These are phyloP conservation scores for Torulaspora delbrueckii DNA, from an alignment of 805 yeast species.

Conservation along the genomic window DNA sequence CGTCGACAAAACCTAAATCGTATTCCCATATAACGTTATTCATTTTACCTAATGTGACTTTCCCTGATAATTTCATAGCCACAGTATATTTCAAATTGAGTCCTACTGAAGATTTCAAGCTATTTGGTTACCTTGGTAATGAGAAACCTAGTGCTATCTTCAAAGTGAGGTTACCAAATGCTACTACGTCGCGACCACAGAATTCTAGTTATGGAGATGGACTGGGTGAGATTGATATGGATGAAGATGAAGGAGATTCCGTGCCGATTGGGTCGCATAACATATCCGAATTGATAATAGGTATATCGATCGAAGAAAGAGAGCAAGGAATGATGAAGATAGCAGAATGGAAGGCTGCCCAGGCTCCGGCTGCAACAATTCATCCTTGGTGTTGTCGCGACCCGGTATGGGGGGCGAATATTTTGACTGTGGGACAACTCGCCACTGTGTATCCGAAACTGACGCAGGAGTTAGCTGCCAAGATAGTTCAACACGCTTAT, in stretches of 20 bases:
- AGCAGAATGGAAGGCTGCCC: constrained; percentile 38
- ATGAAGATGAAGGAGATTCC: constrained; percentile 41
- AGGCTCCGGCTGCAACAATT: constrained; percentile 14
- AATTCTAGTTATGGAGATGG: constrained; percentile 35
- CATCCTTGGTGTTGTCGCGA: constrained; percentile 32
- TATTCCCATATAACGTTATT: constrained; percentile 76
- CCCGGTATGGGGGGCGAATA: constrained; percentile 22
- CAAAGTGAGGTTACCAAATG: constrained; percentile 50
- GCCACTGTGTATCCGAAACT: constrained; percentile 38
- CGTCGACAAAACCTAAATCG: constrained; percentile 35
- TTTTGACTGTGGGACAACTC: constrained; percentile 31
- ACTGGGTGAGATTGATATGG: constrained; percentile 55
- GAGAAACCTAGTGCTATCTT: constrained; percentile 89
- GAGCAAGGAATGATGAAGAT: constrained; percentile 58
- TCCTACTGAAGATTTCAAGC: constrained; percentile 48
- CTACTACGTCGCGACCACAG: constrained; percentile 1
- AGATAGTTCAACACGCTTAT: constrained; percentile 88
- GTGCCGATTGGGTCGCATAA: constrained; percentile 37
- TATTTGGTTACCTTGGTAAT: constrained; percentile 58
- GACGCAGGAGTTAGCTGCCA: constrained; percentile 68
- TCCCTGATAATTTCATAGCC: constrained; percentile 71
- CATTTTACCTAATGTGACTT: constrained; percentile 71
- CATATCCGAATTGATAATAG: constrained; percentile 49
- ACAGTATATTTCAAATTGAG: constrained; percentile 85
- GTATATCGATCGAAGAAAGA: constrained; percentile 86